phyloP scores from a whole-genome alignment of 306 rosid genomes.

The Arachis hypogaea region DNA sequence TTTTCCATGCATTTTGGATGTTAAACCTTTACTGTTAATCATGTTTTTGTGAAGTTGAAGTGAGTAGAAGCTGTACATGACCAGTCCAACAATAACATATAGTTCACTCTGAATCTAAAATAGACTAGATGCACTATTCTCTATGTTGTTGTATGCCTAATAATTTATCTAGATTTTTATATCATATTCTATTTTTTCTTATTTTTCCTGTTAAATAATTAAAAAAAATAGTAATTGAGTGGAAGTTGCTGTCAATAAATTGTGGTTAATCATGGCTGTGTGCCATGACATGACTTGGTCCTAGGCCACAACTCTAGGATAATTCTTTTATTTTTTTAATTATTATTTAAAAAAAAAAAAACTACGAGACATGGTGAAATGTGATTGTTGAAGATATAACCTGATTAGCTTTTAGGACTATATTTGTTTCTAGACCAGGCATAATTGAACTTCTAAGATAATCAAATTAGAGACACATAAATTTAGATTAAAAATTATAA shows the following conservation, averaged over 20 bases:
- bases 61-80: background rate
- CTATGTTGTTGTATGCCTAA: background rate
- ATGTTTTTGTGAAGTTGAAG: background rate
- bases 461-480: conserved; percentile 13
- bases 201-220: too few species aligned
- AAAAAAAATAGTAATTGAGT: background rate
- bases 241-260: background rate
- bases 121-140: background rate
- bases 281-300: background rate
- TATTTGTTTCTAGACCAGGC: conserved; percentile 9
- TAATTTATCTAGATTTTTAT: too few species aligned
- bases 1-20: background rate
- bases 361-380: conserved; percentile 15
- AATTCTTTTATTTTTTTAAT: background rate
- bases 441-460: conserved; percentile 6
- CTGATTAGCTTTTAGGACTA: background rate
- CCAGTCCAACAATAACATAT: background rate
- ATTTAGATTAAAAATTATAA: background rate
- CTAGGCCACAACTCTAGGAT: background rate
- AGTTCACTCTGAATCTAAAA: background rate
- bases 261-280: background rate
- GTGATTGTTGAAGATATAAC: conserved; percentile 10
- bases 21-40: background rate
- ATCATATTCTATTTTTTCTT: background rate
- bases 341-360: background rate